Conservation (phyloP, 352 stramenopile genomes). For the Phytopythium sindhum region DNA sequence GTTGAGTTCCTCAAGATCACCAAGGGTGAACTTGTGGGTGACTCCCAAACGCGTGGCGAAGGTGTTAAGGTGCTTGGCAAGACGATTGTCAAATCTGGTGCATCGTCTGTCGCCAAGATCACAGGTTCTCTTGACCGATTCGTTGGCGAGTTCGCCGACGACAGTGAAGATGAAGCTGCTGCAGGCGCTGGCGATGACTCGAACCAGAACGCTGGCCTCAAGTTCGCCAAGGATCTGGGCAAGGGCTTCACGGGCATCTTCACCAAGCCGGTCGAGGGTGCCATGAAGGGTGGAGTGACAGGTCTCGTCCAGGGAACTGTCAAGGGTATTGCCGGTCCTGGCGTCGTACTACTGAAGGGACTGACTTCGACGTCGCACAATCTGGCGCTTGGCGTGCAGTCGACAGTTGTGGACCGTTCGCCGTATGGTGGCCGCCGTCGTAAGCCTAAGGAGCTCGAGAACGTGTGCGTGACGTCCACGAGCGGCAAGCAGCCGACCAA, state of each 20-base stretch:
- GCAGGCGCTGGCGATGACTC: constrained; percentile 21
- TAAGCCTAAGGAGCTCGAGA: constrained; percentile 63
- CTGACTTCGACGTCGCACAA: constrained; percentile 84
- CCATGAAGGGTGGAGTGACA: constrained; percentile 71
- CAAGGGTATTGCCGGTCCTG: constrained; percentile 73
- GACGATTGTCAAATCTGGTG: constrained; percentile 75
- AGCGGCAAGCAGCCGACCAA: constrained; percentile 55
- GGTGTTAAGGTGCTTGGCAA: constrained; percentile 86
- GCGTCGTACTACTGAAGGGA: constrained; percentile 77
- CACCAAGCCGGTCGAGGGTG: constrained; percentile 83
- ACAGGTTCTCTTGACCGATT: constrained; percentile 85
- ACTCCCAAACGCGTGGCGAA: constrained; percentile 79
- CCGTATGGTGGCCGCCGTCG: constrained; percentile 73
- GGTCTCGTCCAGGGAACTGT: constrained; percentile 77
- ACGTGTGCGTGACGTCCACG: constrained; percentile 51
- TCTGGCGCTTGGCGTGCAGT: constrained; percentile 71
- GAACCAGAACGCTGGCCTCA: constrained; percentile 58
- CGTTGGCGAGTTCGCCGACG: constrained; percentile 73
- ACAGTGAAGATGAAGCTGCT: constrained; percentile 23
- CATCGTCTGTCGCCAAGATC: constrained; percentile 77
- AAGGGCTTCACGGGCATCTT: constrained; percentile 85
- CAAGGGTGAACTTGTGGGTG: constrained; percentile 79
- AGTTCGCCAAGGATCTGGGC: constrained; percentile 84
- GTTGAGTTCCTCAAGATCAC: constrained; percentile 88
- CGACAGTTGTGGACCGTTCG: constrained; percentile 77